These are phyloP conservation scores for Pythium guiyangense DNA, from an alignment of 352 stramenopile species.

Conservation along the genomic window DNA sequence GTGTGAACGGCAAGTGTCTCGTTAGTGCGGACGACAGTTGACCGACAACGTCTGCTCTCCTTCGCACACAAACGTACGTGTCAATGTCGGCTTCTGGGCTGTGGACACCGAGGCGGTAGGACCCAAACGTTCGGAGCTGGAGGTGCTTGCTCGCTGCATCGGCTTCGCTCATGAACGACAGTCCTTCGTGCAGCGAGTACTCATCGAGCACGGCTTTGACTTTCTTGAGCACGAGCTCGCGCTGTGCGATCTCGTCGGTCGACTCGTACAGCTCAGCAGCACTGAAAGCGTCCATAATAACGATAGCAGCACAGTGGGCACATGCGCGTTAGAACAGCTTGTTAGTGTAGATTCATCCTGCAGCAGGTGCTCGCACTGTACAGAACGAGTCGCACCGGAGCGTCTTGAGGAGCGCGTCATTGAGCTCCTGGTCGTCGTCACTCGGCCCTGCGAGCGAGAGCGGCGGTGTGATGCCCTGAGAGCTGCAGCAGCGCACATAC, in stretches of 20 bases:
- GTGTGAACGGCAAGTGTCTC: background rate
- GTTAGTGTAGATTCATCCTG: no score
- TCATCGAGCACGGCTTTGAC: slow-evolving; percentile 66
- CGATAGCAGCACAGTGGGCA: background rate
- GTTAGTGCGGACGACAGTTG: background rate
- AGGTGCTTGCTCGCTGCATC: slow-evolving; percentile 34
- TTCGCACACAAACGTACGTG: slow-evolving; percentile 33
- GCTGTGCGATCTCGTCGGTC: slow-evolving; percentile 49
- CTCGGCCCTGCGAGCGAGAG: slow-evolving; percentile 68
- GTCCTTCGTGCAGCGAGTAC: slow-evolving; percentile 69
- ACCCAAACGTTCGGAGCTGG: slow-evolving; percentile 91
- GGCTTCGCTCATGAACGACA: slow-evolving; percentile 36
- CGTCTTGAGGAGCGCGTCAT: slow-evolving; percentile 58
- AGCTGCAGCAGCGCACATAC: slow-evolving; percentile 1
- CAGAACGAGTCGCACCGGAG: slow-evolving; percentile 29
- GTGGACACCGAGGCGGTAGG: slow-evolving; percentile 84
- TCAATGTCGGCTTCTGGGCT: slow-evolving; percentile 85
- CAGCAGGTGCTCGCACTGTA: background rate
- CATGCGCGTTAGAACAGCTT: no score
- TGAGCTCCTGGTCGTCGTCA: slow-evolving; percentile 60
- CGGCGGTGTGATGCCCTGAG: slow-evolving; percentile 30
- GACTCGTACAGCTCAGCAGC: slow-evolving; percentile 72
- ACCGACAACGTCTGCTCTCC: no score
- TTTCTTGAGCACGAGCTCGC: slow-evolving; percentile 61
- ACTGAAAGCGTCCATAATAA: slow-evolving; percentile 16